These are phyloP conservation scores for Pestalotiopsis sp. DNA, from an alignment of 2,329 filamentous ascomycete species.

Conservation along the genomic window DNA sequence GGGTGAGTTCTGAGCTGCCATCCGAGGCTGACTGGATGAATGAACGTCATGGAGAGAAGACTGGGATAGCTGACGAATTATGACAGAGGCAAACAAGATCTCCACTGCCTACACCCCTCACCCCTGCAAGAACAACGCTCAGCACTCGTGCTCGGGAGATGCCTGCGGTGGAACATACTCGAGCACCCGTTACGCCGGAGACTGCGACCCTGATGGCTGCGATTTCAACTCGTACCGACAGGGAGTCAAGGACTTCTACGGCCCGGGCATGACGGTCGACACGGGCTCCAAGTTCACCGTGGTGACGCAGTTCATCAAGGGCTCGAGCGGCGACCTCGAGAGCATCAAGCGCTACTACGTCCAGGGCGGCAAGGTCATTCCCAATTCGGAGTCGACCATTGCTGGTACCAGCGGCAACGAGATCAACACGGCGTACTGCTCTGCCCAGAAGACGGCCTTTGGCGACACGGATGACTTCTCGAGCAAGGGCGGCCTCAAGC, in stretches of 20 bases:
- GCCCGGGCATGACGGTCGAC: conserved; percentile 55
- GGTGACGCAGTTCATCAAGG: conserved; percentile 58
- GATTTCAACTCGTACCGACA: conserved; percentile 67
- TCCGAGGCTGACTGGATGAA: not conserved
- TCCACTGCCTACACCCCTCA: conserved; percentile 63
- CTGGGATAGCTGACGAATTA: not conserved
- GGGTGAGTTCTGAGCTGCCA: conserved; percentile 27
- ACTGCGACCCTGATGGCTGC: conserved; percentile 66
- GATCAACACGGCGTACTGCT: conserved; percentile 59
- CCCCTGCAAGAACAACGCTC: conserved; percentile 51
- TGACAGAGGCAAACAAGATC: conserved; percentile 57
- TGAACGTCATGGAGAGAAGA: not conserved
- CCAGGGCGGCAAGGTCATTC: conserved; percentile 53
- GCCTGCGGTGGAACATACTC: conserved; percentile 50
- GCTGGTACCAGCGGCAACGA: conserved; percentile 30
- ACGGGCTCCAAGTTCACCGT: conserved; percentile 59
- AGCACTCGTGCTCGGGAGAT: conserved; percentile 46
- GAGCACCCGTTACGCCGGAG: conserved; percentile 53
- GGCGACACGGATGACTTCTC: conserved; percentile 53
- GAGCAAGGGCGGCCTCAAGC: conserved; percentile 52
- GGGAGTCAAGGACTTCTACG: conserved; percentile 62
- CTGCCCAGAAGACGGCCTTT: conserved; percentile 54
- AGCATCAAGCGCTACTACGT: conserved; percentile 61
- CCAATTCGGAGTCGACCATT: conserved; percentile 38
- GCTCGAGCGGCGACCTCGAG: conserved; percentile 47